Conservation (phyloP, 1,284 basidiomycete genomes). For the Bondarzewia mesenterica region DNA sequence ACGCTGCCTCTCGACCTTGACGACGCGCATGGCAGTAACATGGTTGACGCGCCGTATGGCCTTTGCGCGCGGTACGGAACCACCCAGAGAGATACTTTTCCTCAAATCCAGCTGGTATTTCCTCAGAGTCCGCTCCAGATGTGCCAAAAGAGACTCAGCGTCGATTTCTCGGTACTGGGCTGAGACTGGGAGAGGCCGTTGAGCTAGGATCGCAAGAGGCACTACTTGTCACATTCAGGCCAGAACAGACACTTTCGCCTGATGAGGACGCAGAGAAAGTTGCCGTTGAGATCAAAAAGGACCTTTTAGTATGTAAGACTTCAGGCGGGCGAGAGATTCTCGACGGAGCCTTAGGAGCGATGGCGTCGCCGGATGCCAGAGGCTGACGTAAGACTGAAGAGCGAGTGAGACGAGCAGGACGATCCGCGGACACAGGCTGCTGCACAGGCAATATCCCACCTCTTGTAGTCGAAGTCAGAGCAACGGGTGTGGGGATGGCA, state of each 20-base stretch:
- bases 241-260: background rate
- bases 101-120: background rate
- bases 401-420: too few species aligned
- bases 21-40: background rate
- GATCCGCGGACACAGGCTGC: too few species aligned
- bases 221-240: background rate
- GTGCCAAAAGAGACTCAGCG: background rate
- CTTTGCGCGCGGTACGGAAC: background rate
- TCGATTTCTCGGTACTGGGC: background rate
- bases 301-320: background rate
- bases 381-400: too few species aligned
- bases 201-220: background rate
- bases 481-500: too few species aligned
- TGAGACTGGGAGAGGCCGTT: background rate
- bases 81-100: background rate
- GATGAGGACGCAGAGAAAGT: background rate
- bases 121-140: background rate
- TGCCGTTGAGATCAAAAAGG: background rate
- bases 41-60: background rate
- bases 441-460: too few species aligned
- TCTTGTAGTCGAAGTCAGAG: too few species aligned
- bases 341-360: background rate
- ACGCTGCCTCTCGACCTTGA: background rate
- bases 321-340: background rate
- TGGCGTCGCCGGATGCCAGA: too few species aligned